Evolutionary conservation across 306 rosid species (phyloP), one percentile per base, ranked within the genome.

Genomic region (Mimosa pudica): DNA sequence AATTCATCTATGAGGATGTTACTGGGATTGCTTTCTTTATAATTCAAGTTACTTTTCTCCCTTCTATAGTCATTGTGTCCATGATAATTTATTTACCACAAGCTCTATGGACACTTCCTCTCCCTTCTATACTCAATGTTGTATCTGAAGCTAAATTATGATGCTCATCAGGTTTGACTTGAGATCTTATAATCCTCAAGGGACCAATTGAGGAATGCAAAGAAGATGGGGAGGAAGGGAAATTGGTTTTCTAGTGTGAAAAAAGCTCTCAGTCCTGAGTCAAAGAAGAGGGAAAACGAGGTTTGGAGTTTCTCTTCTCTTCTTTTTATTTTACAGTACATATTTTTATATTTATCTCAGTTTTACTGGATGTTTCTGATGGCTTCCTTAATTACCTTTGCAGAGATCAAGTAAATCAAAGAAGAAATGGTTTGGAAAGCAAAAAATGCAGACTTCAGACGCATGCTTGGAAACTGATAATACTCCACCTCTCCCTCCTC

Each of bases 381-480:
- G 33, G 38, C 65, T 73, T 71, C 61, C 7, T 68, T 38, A 49
- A 73, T 45, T 71, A 5, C 13, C 69, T 61, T 24, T 76, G 68
- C 86, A 96, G 98, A 87, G 80, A 84, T 87, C 97, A 70, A 85
- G 82, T 71, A 86, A 86, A 80, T 91, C 96, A 52, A 96, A 91
- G 87, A 91, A 96, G 96, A 91, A 96, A 96, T 96, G 99, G 99
- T 89, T 90, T 77, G 96, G 99, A 85, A 96, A 93, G 88, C 91
- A 90, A 71, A 91, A 93, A 58, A 86, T 85, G 75, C 82, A 77
- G 76, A 67, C 82, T 83, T 76, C 86, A 6, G 91, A 83, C 5
- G 71, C 96, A 2, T 52, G 41, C 85, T 9, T 79, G 81, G 94
- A 76, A 86, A 79, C 84, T 33, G 88, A 81, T 62, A 75, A 76